These are phyloP conservation scores for Moesziomyces sp. DNA, from an alignment of 1,284 basidiomycete genomes.

Conservation along the genomic window DNA sequence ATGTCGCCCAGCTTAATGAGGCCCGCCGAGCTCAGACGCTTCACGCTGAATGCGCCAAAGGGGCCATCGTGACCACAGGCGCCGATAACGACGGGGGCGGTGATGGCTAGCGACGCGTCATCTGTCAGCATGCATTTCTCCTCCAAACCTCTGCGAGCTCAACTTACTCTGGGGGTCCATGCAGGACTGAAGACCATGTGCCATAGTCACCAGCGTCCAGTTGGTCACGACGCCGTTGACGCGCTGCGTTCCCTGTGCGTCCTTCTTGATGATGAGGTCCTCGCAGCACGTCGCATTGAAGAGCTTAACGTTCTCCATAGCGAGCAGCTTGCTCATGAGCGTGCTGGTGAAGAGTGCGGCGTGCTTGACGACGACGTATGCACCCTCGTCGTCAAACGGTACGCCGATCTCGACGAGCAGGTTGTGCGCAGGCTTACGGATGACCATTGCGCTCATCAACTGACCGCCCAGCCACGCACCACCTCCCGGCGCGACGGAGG, in stretches of 20 bases:
- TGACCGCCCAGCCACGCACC: constrained; percentile 73
- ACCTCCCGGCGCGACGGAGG: constrained; percentile 80
- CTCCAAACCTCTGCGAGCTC: neutral
- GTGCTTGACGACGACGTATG: constrained; percentile 69
- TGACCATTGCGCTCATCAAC: constrained; percentile 85
- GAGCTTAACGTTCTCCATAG: constrained; percentile 74
- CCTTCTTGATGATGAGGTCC: constrained; percentile 66
- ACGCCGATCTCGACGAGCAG: constrained; percentile 80
- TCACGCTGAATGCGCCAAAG: constrained; percentile 86
- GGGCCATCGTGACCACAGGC: constrained; percentile 81
- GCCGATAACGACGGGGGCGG: constrained; percentile 73
- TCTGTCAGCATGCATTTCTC: no score
- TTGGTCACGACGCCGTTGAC: constrained; percentile 86
- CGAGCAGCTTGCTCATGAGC: constrained; percentile 78
- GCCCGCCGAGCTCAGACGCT: constrained; percentile 81
- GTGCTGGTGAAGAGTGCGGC: constrained; percentile 77
- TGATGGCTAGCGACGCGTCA: constrained; percentile 46
- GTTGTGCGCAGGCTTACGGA: constrained; percentile 80
- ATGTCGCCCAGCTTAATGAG: constrained; percentile 83
- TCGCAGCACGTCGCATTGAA: constrained; percentile 69
- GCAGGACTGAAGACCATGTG: constrained; percentile 77
- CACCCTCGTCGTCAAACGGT: constrained; percentile 82
- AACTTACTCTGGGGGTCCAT: constrained; percentile 85
- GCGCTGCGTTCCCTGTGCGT: constrained; percentile 71
- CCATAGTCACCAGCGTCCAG: constrained; percentile 84